phyloP scores from a whole-genome alignment of 2,329 filamentous ascomycete genomes.

The Pseudogymnoascus sp. region DNA sequence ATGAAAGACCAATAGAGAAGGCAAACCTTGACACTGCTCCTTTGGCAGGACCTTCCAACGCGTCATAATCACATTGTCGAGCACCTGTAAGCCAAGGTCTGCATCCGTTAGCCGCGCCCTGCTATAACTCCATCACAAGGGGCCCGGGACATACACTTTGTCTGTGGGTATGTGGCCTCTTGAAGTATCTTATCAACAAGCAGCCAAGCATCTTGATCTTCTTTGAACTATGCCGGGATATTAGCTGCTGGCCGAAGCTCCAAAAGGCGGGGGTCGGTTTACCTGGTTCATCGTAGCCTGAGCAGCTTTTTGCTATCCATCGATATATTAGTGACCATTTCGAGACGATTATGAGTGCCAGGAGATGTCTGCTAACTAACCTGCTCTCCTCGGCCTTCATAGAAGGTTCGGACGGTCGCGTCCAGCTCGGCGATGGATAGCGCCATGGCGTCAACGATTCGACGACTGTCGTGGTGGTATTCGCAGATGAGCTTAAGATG shows the following conservation, averaged over 20 bases:
- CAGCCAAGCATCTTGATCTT: conserved; percentile 96
- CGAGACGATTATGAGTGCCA: not conserved
- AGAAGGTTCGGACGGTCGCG: conserved; percentile 91
- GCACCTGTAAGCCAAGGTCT: conserved; percentile 91
- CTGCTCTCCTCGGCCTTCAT: conserved; percentile 89
- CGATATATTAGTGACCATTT: conserved; percentile 31
- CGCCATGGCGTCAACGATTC: conserved; percentile 44
- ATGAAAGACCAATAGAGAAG: conserved; percentile 1
- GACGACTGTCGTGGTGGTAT: conserved; percentile 1
- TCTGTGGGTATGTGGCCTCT: conserved; percentile 87
- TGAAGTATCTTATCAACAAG: conserved; percentile 95
- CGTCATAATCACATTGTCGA: conserved; percentile 97
- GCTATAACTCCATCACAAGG: not conserved
- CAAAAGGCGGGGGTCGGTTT: conserved; percentile 28
- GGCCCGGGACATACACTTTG: conserved; percentile 65
- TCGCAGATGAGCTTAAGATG: conserved; percentile 9
- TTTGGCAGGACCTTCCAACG: conserved; percentile 96
- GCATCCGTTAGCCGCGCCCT: conserved; percentile 14
- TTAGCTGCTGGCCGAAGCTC: conserved; percentile 17
- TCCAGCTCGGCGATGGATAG: conserved; percentile 88
- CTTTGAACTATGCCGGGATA: conserved; percentile 67
- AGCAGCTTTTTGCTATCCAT: conserved; percentile 82
- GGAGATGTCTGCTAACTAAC: conserved; percentile 42
- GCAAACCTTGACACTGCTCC: conserved; percentile 83
- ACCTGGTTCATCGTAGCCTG: conserved; percentile 90